A percentile compares a stretch with the other conserved stretches of the same genome.
These are phyloP conservation scores for Penicillium sp. DNA, from an alignment of 2,329 filamentous ascomycete species.

Conservation along the genomic window DNA sequence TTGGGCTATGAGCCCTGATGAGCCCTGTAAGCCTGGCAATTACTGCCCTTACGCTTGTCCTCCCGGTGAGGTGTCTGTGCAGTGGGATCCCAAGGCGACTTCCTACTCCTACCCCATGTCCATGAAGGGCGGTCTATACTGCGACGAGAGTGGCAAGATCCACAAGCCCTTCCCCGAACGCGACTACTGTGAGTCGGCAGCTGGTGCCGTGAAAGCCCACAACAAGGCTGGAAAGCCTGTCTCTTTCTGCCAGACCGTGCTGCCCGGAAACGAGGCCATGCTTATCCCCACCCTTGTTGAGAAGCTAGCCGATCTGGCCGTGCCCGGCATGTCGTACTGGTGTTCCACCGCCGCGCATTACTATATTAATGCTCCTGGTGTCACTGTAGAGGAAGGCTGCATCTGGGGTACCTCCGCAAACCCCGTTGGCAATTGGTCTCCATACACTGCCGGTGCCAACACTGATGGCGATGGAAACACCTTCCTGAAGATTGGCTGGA, in stretches of 20 bases:
- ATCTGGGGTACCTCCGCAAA: conserved; percentile 66
- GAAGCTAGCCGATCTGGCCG: conserved; percentile 60
- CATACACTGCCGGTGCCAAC: conserved; percentile 75
- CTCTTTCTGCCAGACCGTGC: conserved; percentile 75
- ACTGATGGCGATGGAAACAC: conserved; percentile 63
- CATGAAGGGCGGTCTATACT: conserved; percentile 75
- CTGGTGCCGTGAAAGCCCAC: conserved; percentile 62
- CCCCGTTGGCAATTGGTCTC: conserved; percentile 72
- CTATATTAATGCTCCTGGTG: conserved; percentile 75
- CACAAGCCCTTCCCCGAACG: conserved; percentile 67
- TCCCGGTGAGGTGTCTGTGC: conserved; percentile 71
- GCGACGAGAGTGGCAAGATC: conserved; percentile 64
- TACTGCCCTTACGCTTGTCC: conserved; percentile 79
- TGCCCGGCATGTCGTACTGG: conserved; percentile 71
- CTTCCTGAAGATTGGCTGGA: conserved; percentile 74
- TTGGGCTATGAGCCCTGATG: conserved; percentile 77
- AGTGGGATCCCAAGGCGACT: conserved; percentile 71
- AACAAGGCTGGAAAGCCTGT: conserved; percentile 65
- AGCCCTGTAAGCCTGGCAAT: conserved; percentile 63
- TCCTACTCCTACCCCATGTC: conserved; percentile 67
- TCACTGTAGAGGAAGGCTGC: conserved; percentile 60
- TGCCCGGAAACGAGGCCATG: conserved; percentile 80
- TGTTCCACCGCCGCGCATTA: conserved; percentile 70
- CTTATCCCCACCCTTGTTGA: conserved; percentile 72
- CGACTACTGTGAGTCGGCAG: conserved; percentile 69